Base-by-base conservation (phyloP, 2,329 filamentous ascomycete species). In the Lecanicillium sp. region DNA sequence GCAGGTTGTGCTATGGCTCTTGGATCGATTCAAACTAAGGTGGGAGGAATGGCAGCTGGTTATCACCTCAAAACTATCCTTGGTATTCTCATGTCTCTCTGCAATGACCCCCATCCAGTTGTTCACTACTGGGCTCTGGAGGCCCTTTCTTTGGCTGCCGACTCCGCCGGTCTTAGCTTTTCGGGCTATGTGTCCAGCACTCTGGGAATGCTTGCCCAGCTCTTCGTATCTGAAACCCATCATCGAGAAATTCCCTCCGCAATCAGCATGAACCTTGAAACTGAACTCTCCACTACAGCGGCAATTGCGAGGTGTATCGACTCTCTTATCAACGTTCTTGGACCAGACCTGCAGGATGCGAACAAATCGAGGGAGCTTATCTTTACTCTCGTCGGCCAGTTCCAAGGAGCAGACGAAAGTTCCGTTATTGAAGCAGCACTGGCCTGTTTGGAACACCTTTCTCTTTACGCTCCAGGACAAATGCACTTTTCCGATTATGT, bases 61-160 rank as follows among this genome's bases (percentile, higher is more conserved):
- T 88, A 92, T 51, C 92, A 98, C 57, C 71, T 98, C 36, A 96
- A 96, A 65, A 95, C 88, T 2, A 95, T 98, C 35, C 75, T 95
- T n/a, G 85, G 90, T 14, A 94, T 98, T 29, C 67, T 98, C n/a
- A 94, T 96, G 84, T 96, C 92, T 7, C 72, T 98, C 9, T 90
- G 88, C 58, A 95, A 89, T 50, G 92, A 98, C 54, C 86, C 90
- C 15, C 92, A 98, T 56, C 89, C 92, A 0, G 81, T 85, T 1
- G 92, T 98, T 8, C 92, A 98, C 59, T 95, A 90, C 56, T 96
- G 89, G 88, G 90, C 94, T 3, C 68, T 98, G 32, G 88, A 95
- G 56, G 90, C 87, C 9, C 62, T 98, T 20, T 82, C 85, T 3
- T 72, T 85, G 37, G 88, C 94, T 11, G 85, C 90, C 3, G 90